phyloP scores from a whole-genome alignment of 768 basidiomycete genomes.

The Xerocomellus dryophilus region DNA sequence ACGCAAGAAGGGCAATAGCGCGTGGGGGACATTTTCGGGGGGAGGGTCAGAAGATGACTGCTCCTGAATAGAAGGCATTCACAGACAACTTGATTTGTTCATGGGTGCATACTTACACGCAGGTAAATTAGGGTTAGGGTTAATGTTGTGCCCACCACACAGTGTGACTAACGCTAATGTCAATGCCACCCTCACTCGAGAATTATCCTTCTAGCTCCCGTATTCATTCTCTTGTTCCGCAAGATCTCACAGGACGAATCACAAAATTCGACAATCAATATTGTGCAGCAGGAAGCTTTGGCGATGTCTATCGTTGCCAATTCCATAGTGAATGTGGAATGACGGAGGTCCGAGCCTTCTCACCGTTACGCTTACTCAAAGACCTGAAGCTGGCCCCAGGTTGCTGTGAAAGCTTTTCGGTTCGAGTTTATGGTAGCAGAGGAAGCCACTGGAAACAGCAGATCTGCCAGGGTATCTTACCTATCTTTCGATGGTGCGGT shows the following conservation, averaged over 20 bases:
- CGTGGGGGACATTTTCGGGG: slow-evolving; percentile 46
- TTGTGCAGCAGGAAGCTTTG: slow-evolving; percentile 4
- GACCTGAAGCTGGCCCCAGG: not conserved
- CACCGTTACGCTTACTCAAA: not conserved
- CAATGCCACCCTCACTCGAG: too few species aligned
- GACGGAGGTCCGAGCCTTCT: not conserved
- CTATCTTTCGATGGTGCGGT: not conserved
- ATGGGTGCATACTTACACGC: not conserved
- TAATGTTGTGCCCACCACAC: too few species aligned
- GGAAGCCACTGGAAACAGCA: not conserved
- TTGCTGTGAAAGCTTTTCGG: slow-evolving; percentile 12
- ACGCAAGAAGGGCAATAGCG: slow-evolving; percentile 75
- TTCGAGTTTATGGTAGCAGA: slow-evolving; percentile 2
- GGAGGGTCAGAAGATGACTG: slow-evolving; percentile 10
- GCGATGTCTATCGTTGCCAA: slow-evolving; percentile 5
- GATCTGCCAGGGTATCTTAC: not conserved
- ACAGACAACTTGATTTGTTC: not conserved
- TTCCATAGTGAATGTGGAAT: not conserved
- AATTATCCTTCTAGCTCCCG: too few species aligned
- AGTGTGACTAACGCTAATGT: too few species aligned
- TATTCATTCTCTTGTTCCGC: not conserved
- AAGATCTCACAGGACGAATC: slow-evolving; percentile 5
- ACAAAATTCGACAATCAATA: not conserved
- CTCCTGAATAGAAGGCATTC: slow-evolving; percentile 27
- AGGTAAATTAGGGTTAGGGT: slow-evolving; percentile 19